A percentile compares a stretch with the other conserved stretches of the same genome.
Conservation (phyloP, 176 grass and related monocot species). For the Elaeis guineensis region DNA sequence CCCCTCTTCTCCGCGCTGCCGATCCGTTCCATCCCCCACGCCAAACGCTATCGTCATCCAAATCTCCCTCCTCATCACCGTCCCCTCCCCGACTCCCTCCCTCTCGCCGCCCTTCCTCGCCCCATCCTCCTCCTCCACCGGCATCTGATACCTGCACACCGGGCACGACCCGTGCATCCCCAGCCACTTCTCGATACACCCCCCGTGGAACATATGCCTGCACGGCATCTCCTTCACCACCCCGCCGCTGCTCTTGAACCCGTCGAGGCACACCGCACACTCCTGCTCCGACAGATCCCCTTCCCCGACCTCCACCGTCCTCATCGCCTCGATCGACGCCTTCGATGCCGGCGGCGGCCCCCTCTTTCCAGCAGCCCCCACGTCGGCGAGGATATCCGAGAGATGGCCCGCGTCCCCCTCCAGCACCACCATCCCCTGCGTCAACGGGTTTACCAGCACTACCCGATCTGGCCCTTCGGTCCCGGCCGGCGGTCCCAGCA, state of each 20-base stretch:
- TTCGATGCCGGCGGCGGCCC: conserved; percentile 49
- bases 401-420: neutral
- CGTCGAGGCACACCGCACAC: conserved; percentile 66
- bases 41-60: neutral
- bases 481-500: conserved; percentile 18
- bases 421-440: conserved; percentile 17
- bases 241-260: neutral
- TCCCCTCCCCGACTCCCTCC: conserved; percentile 10
- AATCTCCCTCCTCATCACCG: neutral
- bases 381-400: neutral
- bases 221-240: conserved; percentile 72
- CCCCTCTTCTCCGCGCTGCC: too few relatives aligned
- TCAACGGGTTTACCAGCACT: conserved; percentile 22
- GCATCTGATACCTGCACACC: conserved; percentile 48
- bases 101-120: conserved; percentile 11
- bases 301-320: conserved; percentile 30
- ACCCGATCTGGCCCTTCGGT: conserved; percentile 19
- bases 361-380: conserved; percentile 5
- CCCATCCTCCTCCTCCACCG: conserved; percentile 12
- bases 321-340: conserved; percentile 52
- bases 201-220: conserved; percentile 64
- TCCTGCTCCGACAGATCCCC: neutral
- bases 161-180: conserved; percentile 68
- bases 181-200: conserved; percentile 68
- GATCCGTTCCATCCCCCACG: too few relatives aligned